A percentile compares a stretch with the other conserved stretches of the same genome.
Conservation (phyloP, 2,329 filamentous ascomycete species). For the Pyrenochaeta sp. region DNA sequence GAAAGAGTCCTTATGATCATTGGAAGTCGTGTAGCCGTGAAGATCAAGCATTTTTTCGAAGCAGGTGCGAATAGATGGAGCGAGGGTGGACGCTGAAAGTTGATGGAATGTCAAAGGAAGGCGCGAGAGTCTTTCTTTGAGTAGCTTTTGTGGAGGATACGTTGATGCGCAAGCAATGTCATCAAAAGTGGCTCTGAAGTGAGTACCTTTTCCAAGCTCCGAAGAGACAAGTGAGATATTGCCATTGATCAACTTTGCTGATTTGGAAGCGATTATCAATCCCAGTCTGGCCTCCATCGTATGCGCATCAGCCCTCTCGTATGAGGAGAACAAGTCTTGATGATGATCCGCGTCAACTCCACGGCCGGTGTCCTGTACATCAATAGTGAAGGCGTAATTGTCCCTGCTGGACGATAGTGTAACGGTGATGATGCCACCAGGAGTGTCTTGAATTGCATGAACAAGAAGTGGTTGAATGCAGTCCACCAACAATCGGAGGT, state of each 20-base stretch:
- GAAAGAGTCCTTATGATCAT: too few relatives aligned
- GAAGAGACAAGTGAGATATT: conserved; percentile 50
- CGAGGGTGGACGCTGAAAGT: conserved; percentile 12
- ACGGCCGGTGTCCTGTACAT: conserved; percentile 53
- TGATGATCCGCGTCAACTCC: conserved; percentile 49
- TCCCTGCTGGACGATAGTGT: conserved; percentile 40
- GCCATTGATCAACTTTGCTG: conserved; percentile 52
- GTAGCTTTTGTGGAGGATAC: conserved; percentile 16
- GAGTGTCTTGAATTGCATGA: conserved; percentile 54
- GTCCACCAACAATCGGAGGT: conserved; percentile 52
- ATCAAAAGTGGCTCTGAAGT: conserved; percentile 47
- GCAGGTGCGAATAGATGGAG: conserved; percentile 20
- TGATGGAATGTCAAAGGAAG: conserved; percentile 18
- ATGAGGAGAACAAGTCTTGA: conserved; percentile 52
- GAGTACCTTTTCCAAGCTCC: conserved; percentile 45
- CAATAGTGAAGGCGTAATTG: conserved; percentile 43
- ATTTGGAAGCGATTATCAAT: conserved; percentile 52
- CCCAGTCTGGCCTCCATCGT: conserved; percentile 54
- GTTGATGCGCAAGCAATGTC: conserved; percentile 33
- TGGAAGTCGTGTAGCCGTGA: too few relatives aligned
- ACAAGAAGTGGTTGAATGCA: conserved; percentile 52
- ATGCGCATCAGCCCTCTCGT: conserved; percentile 52
- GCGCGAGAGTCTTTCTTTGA: conserved; percentile 6
- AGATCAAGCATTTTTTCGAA: conserved; percentile 7
- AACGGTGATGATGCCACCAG: conserved; percentile 48